Conservation (phyloP, 352 stramenopile species). For the Phytophthora sansomeana region DNA sequence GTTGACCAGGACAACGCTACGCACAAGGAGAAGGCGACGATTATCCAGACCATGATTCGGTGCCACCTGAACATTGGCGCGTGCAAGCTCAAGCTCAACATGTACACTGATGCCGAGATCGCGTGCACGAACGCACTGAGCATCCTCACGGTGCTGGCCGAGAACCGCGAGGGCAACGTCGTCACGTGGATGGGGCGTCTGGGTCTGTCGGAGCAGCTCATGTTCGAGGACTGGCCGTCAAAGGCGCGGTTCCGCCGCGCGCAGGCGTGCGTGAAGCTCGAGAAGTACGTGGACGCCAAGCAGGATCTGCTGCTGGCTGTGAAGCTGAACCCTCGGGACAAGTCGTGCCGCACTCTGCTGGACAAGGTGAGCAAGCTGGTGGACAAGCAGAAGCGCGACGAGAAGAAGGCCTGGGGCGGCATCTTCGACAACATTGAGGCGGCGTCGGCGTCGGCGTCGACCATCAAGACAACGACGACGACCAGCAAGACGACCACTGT, state of each 20-base stretch:
- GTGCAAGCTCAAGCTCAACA: constrained; percentile 84
- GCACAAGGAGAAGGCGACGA: constrained; percentile 88
- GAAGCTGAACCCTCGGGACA: constrained; percentile 84
- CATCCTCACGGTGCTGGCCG: constrained; percentile 76
- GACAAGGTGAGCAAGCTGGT: constrained; percentile 77
- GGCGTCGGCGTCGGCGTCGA: constrained; percentile 31
- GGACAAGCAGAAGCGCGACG: constrained; percentile 77
- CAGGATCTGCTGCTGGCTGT: constrained; percentile 82
- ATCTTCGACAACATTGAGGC: constrained; percentile 72
- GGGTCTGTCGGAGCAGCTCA: constrained; percentile 76
- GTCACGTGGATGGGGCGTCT: constrained; percentile 88
- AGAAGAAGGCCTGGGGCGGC: constrained; percentile 84
- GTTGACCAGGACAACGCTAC: constrained; percentile 80
- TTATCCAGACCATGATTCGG: constrained; percentile 90
- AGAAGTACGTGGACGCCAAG: constrained; percentile 77
- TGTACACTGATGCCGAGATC: constrained; percentile 73
- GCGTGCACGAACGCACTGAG: constrained; percentile 85
- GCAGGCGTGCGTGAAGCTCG: constrained; percentile 77
- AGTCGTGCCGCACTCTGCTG: constrained; percentile 78
- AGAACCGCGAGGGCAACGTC: constrained; percentile 84
- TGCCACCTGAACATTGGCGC: constrained; percentile 89
- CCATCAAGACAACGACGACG: constrained; percentile 23
- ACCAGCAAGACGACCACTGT: constrained; percentile 25
- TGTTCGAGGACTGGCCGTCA: constrained; percentile 88
- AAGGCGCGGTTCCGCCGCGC: constrained; percentile 88